Evolutionary conservation across 2,329 filamentous ascomycete species (phyloP), one percentile per base, ranked within the genome.

Genomic region (Aspergillus transmontanensis): DNA sequence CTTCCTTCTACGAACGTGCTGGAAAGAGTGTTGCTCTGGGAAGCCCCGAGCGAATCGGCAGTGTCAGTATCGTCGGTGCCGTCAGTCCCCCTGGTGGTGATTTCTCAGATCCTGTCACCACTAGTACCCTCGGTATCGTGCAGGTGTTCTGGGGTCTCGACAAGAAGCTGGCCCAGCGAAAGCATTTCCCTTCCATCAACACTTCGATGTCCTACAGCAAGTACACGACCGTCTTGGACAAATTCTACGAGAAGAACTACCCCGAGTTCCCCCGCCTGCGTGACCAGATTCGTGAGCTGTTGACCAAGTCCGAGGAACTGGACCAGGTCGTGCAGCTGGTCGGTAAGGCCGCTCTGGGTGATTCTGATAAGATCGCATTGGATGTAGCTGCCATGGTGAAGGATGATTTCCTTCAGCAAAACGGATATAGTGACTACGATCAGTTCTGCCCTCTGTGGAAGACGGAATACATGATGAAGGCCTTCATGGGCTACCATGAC

Each of bases 391-490:
- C 88, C 21, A 83, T 99, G 71, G 84, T 99, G 81, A 99, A 99
- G 87, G 95, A 99, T 76, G 95, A 99, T 79, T 99, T 99, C 84
- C 79, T 99, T 77, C 95, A 99, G 82, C 95, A 99, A 80, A 99
- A 99, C 83, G 95, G 95, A 67, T 99, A 99, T 87, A 95, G 91
- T 70, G 93, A 98, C 81, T 98, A 99, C 78, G 95, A 99, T 77
- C 94, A 98, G 83, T 99, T 96, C 88, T 99, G 95, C 77, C 95
- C 95, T 57, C 87, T 99, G 75, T 99, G 95, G 95, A 99, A 99
- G 90, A 99, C 95, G 0, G 91, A 96, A 79, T 99, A 95, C 90
- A 98, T 99, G 95, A 99, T 99, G 95, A 97, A 96, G 87, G 90
- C 93, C 68, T 98, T 99, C 89, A 92, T 99, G 85, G 92, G 90